These are phyloP conservation scores for Globisporangium sylvaticum DNA, from an alignment of 352 stramenopile species.

Conservation along the genomic window DNA sequence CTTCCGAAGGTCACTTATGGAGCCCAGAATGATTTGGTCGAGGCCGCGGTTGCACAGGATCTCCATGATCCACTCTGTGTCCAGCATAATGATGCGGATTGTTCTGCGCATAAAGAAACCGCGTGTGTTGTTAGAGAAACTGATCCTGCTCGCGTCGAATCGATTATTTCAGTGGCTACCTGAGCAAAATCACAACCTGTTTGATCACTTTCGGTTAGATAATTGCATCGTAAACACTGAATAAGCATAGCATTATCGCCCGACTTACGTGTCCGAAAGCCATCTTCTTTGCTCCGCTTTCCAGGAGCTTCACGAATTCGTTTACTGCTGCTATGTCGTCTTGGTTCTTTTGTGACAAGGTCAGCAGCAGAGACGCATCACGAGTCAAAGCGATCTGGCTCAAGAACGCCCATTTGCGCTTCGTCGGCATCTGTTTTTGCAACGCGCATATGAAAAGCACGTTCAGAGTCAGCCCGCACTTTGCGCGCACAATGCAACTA, in stretches of 20 bases:
- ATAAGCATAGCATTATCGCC: not conserved
- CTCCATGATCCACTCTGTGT: slow-evolving; percentile 20
- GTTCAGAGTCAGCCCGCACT: not conserved
- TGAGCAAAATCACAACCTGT: slow-evolving; percentile 9
- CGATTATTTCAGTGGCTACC: not conserved
- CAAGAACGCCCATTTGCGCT: slow-evolving; percentile 15
- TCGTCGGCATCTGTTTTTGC: slow-evolving; percentile 2
- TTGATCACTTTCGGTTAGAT: not conserved
- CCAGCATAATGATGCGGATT: slow-evolving; percentile 16
- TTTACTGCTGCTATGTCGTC: not conserved
- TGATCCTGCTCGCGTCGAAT: not conserved
- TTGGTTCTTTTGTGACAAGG: not conserved
- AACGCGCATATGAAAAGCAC: not conserved
- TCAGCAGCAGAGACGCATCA: slow-evolving; percentile 3
- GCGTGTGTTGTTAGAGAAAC: not conserved
- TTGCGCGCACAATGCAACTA: not conserved
- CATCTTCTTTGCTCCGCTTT: slow-evolving; percentile 18
- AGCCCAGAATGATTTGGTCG: slow-evolving; percentile 8
- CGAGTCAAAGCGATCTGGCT: slow-evolving; percentile 1
- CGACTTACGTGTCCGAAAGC: slow-evolving; percentile 20
- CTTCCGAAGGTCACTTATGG: slow-evolving; percentile 14
- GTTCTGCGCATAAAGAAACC: not conserved
- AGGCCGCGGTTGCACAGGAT: slow-evolving; percentile 1
- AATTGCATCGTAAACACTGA: too few species aligned
- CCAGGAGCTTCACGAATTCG: slow-evolving; percentile 17